These are phyloP conservation scores for Testicularia cyperi DNA, from an alignment of 1,284 basidiomycete species.

Conservation along the genomic window DNA sequence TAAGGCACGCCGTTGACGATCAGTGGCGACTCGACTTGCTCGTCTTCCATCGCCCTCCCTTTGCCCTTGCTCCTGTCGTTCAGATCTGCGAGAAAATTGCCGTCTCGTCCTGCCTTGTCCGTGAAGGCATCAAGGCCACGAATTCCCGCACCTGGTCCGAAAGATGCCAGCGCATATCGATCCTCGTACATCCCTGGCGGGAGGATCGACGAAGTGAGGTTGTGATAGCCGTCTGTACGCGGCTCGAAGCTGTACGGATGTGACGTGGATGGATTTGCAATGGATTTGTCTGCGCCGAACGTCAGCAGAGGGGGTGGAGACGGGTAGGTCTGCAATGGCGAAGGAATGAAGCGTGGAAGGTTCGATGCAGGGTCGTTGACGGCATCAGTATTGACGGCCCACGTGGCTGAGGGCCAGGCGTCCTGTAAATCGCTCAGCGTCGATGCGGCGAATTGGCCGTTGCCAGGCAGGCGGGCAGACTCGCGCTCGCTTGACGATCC, in stretches of 20 bases:
- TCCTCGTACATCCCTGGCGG: slow-evolving; percentile 43
- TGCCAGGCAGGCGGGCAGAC: slow-evolving; percentile 2
- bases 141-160: slow-evolving; percentile 46
- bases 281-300: too few species aligned
- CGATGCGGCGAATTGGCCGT: slow-evolving; percentile 22
- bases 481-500: slow-evolving; percentile 25
- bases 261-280: too few species aligned
- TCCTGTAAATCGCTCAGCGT: slow-evolving; percentile 35
- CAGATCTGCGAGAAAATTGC: slow-evolving; percentile 16
- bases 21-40: slow-evolving; percentile 9
- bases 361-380: slow-evolving; percentile 15
- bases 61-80: slow-evolving; percentile 25
- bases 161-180: slow-evolving; percentile 34
- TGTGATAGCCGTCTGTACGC: slow-evolving; percentile 6
- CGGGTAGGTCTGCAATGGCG: slow-evolving; percentile 7
- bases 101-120: slow-evolving; percentile 42
- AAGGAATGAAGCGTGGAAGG: slow-evolving; percentile 30
- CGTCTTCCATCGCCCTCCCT: slow-evolving; percentile 9
- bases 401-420: slow-evolving; percentile 30
- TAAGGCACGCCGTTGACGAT: slow-evolving; percentile 46
- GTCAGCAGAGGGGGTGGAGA: not conserved
- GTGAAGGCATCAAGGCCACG: slow-evolving; percentile 44
- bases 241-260: slow-evolving; percentile 25
- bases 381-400: slow-evolving; percentile 28
- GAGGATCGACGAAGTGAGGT: slow-evolving; percentile 20